These are phyloP conservation scores for Tremellales sp. DNA, from an alignment of 1,284 basidiomycete genomes.

Conservation along the genomic window DNA sequence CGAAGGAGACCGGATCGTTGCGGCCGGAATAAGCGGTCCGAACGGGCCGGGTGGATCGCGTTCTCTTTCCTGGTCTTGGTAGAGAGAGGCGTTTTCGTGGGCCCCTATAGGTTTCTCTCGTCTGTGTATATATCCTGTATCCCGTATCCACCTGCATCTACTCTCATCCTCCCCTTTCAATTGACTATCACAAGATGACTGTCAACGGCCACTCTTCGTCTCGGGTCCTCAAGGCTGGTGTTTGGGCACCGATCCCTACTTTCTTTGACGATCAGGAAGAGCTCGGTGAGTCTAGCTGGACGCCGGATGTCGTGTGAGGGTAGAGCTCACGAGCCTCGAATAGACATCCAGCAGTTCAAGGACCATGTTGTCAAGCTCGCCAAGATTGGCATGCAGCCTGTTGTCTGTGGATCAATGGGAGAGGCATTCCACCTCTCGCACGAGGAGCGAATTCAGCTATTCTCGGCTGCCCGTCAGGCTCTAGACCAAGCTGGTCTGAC, in stretches of 20 bases:
- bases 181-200: conserved; percentile 10
- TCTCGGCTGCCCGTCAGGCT: conserved; percentile 65
- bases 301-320: conserved; percentile 55
- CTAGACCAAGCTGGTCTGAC: conserved; percentile 63
- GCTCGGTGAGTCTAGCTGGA: conserved; percentile 61
- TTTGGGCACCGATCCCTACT: conserved; percentile 79
- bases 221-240: conserved; percentile 66
- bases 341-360: conserved; percentile 69
- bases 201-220: conserved; percentile 15
- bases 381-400: conserved; percentile 66
- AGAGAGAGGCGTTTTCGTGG: no score
- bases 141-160: no score
- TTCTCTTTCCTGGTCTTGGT: no score
- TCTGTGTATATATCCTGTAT: no score
- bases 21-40: no score
- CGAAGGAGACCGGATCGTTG: no score
- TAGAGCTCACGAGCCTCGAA: conserved; percentile 63
- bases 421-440: conserved; percentile 71
- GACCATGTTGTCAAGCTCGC: conserved; percentile 69
- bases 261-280: conserved; percentile 79
- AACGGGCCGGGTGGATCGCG: no score
- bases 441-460: conserved; percentile 64
- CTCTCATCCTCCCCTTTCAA: no score
- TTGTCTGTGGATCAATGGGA: conserved; percentile 63
- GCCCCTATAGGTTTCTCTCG: no score